Percentiles rank a stretch among this genome's conserved stretches.
These are phyloP conservation scores for Domatiomyces globalis DNA, from an alignment of 2,329 filamentous ascomycete genomes.

Conservation along the genomic window DNA sequence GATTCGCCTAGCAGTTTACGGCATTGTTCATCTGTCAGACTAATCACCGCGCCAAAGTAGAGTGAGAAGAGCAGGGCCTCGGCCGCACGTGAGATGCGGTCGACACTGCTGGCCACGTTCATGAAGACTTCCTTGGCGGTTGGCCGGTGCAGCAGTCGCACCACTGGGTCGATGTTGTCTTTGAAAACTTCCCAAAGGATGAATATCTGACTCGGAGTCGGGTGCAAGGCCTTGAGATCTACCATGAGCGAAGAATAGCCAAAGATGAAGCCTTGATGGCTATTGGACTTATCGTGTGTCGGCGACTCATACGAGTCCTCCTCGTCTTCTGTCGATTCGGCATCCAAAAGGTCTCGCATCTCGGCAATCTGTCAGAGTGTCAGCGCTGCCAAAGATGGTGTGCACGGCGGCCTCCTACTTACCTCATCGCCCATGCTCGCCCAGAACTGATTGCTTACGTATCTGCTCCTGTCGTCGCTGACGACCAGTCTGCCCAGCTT, in stretches of 20 bases:
- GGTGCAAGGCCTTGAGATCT: constrained; percentile 44
- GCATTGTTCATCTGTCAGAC: constrained; percentile 31
- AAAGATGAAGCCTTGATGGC: constrained; percentile 47
- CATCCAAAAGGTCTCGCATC: constrained; percentile 45
- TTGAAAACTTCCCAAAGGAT: constrained; percentile 45
- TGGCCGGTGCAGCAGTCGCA: constrained; percentile 46
- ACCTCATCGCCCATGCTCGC: constrained; percentile 48
- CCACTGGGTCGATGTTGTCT: constrained; percentile 47
- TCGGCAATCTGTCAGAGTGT: constrained; percentile 39
- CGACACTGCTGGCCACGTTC: constrained; percentile 36
- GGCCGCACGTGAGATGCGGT: constrained; percentile 34
- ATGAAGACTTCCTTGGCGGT: constrained; percentile 38
- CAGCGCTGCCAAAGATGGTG: neutral
- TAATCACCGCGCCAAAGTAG: constrained; percentile 46
- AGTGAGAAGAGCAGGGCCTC: constrained; percentile 47
- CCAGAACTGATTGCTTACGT: constrained; percentile 50
- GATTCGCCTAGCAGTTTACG: constrained; percentile 41
- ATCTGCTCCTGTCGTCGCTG: constrained; percentile 44
- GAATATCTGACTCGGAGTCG: constrained; percentile 35
- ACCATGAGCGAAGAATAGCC: constrained; percentile 44
- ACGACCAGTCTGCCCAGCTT: constrained; percentile 46
- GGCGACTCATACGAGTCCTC: constrained; percentile 39
- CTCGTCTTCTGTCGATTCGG: constrained; percentile 40
- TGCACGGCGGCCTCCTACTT: constrained; percentile 9
- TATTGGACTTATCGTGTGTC: constrained; percentile 27